phyloP scores from a whole-genome alignment of 768 basidiomycete species.

The Stropharia rugosoannulata region DNA sequence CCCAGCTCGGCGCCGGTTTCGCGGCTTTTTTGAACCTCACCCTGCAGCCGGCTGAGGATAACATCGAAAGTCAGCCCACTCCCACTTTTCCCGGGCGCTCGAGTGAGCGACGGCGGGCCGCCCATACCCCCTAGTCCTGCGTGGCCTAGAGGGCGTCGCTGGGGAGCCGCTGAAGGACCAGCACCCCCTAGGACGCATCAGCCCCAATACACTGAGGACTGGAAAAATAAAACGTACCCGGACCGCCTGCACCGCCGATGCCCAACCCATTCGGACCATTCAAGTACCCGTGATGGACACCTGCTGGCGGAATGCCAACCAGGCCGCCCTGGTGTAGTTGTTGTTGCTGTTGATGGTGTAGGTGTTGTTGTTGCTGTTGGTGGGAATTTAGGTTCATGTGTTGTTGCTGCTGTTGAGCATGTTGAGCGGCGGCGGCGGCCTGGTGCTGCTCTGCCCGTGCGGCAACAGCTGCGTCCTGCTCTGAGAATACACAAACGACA shows the following conservation, averaged over 20 bases:
- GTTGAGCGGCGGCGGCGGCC: conserved; percentile 36
- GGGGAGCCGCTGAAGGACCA: neutral
- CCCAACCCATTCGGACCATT: neutral
- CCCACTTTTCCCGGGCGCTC: conserved; percentile 71
- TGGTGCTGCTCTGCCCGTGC: conserved; percentile 69
- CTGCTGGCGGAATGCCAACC: neutral
- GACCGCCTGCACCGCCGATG: neutral
- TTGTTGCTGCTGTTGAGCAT: conserved; percentile 34
- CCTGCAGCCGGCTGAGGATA: conserved; percentile 83
- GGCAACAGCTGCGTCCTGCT: conserved; percentile 80
- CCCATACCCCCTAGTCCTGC: conserved; percentile 10
- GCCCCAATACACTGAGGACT: too few species aligned
- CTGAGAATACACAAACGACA: conserved; percentile 83
- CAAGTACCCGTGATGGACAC: neutral
- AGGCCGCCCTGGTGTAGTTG: neutral
- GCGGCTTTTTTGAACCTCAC: conserved; percentile 92
- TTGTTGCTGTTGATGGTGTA: conserved; percentile 1
- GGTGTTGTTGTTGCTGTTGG: neutral
- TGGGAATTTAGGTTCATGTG: conserved; percentile 14
- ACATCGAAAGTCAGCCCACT: conserved; percentile 82
- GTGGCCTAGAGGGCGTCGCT: neutral
- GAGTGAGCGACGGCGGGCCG: conserved; percentile 27
- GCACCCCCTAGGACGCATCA: neutral
- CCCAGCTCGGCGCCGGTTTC: conserved; percentile 90
- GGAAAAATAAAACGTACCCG: neutral